Evolutionary conservation across 176 grass and related monocot species (phyloP), one percentile per base, ranked within the genome.

Genomic region (Avena sativa): DNA sequence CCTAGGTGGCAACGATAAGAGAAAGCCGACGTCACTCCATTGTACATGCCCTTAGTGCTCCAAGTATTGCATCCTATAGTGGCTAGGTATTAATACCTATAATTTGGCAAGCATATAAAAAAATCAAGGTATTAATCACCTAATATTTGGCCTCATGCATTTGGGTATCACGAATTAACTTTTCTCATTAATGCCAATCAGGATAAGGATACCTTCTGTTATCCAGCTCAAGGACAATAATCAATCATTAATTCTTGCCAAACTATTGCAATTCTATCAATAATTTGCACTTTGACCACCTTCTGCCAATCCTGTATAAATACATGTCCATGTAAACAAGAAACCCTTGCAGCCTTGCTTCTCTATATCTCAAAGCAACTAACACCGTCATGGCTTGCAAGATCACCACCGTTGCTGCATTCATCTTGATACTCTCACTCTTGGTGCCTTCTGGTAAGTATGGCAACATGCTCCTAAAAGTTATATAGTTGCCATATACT

Each of bases 301-400:
- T 44, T 71, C 3, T n/a, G 0, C 4, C 19, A 71, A 12, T 71
- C 38, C 9, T 71, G 9, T 44, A 71, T 46, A 71, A 72, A 72
- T 72, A 6, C 20, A 21, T n/a, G 30, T 1, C 12, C 26, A 68
- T 68, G 69, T 71, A 5, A 71, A 46, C 19, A 26, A 46, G 38
- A 71, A 44, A 20, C 3, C 65, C 9, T 71, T 19, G 17, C 17
- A 71, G 7, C 36, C 9, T 21, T 43, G 34, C 68, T 71, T 7
- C 4, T n/a, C 68, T 46, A 71, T 71, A 44, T 71, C 15, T 63
- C 17, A 44, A 71, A 71, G 19, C 68, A 44, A 46, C 10, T 20
- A 72, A 72, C 38, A 72, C 20, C 20, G 8, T 72, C 38, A 71
- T 71, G 69, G 20, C 69, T 72, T 72, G 4, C 69, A 72, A 72